Evolutionary conservation across 2,329 filamentous ascomycete species (phyloP).

Genomic region (Aspergillus pseudoglaucus): DNA sequence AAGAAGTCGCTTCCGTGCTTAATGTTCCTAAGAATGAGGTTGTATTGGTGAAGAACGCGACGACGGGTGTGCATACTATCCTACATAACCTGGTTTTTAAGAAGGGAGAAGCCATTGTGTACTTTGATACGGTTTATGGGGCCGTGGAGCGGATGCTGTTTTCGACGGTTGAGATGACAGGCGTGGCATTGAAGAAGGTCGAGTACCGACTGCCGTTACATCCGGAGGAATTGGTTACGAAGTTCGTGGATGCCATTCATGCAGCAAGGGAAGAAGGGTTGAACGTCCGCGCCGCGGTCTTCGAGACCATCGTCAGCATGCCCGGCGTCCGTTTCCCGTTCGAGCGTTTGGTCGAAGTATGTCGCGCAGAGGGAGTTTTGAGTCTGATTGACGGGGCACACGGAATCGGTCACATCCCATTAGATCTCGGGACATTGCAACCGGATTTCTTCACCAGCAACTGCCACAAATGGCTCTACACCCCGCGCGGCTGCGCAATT

Average conservation of each 20-base stretch:
- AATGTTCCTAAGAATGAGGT: conserved; percentile 59
- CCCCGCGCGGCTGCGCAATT: conserved; percentile 71
- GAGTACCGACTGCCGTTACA: conserved; percentile 61
- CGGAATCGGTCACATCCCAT: conserved; percentile 67
- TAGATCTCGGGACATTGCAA: conserved; percentile 61
- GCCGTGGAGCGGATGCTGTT: conserved; percentile 68
- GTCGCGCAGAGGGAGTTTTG: conserved; percentile 60
- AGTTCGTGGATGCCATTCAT: conserved; percentile 55
- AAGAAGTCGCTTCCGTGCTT: conserved; percentile 59
- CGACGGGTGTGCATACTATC: conserved; percentile 62
- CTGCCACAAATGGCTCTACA: conserved; percentile 84
- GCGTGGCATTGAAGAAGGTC: conserved; percentile 49
- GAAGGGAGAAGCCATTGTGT: conserved; percentile 64
- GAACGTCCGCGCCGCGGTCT: conserved; percentile 61
- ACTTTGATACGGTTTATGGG: conserved; percentile 73
- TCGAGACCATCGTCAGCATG: conserved; percentile 72
- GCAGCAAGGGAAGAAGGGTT: conserved; percentile 52
- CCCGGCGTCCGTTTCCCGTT: conserved; percentile 78
- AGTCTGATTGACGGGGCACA: conserved; percentile 82
- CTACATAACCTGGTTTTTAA: conserved; percentile 67
- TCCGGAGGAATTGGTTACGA: conserved; percentile 58
- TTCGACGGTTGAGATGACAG: conserved; percentile 63
- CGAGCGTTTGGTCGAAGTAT: conserved; percentile 58
- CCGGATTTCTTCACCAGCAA: conserved; percentile 86
- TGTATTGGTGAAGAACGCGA: conserved; percentile 78